Percentiles rank a stretch among this genome's conserved stretches.
These are phyloP conservation scores for Cladophialophora carrionii DNA, from an alignment of 2,329 filamentous ascomycete species.

Conservation along the genomic window DNA sequence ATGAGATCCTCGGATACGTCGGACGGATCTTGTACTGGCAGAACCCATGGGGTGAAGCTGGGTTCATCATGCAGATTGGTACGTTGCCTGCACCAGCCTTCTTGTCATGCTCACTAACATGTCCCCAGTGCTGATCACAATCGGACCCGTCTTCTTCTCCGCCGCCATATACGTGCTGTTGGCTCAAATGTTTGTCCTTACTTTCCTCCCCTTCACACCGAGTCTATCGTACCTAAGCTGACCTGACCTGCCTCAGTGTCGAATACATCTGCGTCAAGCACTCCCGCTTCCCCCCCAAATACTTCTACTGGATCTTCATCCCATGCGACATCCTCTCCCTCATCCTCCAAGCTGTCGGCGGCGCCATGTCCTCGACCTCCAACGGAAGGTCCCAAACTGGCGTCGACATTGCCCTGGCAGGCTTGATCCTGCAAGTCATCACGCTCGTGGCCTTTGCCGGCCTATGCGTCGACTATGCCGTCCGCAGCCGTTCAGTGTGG, in stretches of 20 bases:
- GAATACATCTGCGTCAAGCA: slow-evolving; percentile 46
- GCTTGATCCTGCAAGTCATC: slow-evolving; percentile 49
- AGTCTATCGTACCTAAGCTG: background rate
- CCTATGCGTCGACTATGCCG: slow-evolving; percentile 41
- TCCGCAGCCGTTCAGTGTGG: slow-evolving; percentile 29
- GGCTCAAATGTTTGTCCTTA: slow-evolving; percentile 44
- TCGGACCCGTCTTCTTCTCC: slow-evolving; percentile 60
- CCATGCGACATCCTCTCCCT: slow-evolving; percentile 50
- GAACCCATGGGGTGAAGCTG: slow-evolving; percentile 62
- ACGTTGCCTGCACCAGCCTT: slow-evolving; percentile 34
- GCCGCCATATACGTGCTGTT: slow-evolving; percentile 70
- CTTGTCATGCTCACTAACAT: background rate
- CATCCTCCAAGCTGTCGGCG: slow-evolving; percentile 50
- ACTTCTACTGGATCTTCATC: slow-evolving; percentile 48
- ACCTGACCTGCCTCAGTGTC: slow-evolving; percentile 37
- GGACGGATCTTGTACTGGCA: slow-evolving; percentile 62
- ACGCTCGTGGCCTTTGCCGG: slow-evolving; percentile 44
- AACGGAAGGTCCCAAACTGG: slow-evolving; percentile 40
- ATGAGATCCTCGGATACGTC: slow-evolving; percentile 65
- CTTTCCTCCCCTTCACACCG: slow-evolving; percentile 33
- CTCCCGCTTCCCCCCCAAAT: slow-evolving; percentile 47
- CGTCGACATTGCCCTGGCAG: slow-evolving; percentile 48
- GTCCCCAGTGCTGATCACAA: slow-evolving; percentile 59
- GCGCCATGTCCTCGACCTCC: slow-evolving; percentile 42
- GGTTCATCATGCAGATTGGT: slow-evolving; percentile 70